A percentile compares a stretch with the other conserved stretches of the same genome.
phyloP scores from a whole-genome alignment of 2,329 filamentous ascomycete genomes.

The Macrophomina phaseolina region DNA sequence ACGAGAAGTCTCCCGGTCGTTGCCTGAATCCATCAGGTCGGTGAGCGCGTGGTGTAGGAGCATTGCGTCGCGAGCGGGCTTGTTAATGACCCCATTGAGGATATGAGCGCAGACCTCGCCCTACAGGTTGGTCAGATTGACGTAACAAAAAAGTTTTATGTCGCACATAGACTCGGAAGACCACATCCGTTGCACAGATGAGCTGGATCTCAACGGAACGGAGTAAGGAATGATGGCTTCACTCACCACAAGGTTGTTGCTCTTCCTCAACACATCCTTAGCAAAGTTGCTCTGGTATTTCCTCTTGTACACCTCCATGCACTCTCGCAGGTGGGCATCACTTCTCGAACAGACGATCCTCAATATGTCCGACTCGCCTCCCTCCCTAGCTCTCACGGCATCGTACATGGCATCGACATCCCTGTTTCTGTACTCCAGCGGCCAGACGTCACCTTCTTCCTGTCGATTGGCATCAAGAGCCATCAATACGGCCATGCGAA shows the following conservation, averaged over 20 bases:
- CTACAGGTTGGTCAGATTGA: conserved; percentile 53
- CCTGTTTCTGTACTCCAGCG: conserved; percentile 62
- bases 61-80: conserved; percentile 88
- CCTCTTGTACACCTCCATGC: conserved; percentile 77
- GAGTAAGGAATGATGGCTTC: not conserved
- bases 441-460: conserved; percentile 72
- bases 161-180: not conserved
- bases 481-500: conserved; percentile 83
- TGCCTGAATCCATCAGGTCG: conserved; percentile 54
- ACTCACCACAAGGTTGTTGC: conserved; percentile 89
- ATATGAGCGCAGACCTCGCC: conserved; percentile 94
- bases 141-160: not conserved
- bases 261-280: conserved; percentile 83
- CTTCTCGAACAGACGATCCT: conserved; percentile 80
- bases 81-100: conserved; percentile 95
- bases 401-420: conserved; percentile 77
- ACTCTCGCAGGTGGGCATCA: conserved; percentile 80
- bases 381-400: conserved; percentile 72
- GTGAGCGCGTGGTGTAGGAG: conserved; percentile 86
- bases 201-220: not conserved
- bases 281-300: conserved; percentile 82
- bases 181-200: not conserved
- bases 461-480: conserved; percentile 83
- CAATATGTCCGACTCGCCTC: conserved; percentile 88
- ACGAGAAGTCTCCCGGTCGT: conserved; percentile 30